A percentile compares a stretch with the other conserved stretches of the same genome.
These are phyloP conservation scores for Cladochytrium tenue DNA, from an alignment of 371 early-diverging fungal genomes.

Conservation along the genomic window DNA sequence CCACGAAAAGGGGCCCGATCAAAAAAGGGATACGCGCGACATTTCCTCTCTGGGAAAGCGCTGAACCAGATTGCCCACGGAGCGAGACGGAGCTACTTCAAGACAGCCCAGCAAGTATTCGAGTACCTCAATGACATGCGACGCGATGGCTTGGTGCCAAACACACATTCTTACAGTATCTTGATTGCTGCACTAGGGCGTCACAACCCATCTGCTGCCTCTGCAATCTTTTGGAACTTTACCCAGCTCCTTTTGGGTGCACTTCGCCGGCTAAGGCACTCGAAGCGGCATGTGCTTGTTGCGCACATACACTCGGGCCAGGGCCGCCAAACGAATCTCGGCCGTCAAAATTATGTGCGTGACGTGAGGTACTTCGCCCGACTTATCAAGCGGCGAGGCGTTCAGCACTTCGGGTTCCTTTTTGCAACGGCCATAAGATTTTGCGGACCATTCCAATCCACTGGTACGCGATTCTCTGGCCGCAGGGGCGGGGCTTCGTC, in stretches of 20 bases:
- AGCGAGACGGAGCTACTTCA: background rate
- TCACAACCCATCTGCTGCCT: background rate
- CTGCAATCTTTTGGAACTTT: background rate
- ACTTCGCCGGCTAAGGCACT: no score
- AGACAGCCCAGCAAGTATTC: background rate
- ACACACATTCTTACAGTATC: background rate
- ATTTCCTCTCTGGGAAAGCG: background rate
- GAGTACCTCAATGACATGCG: background rate
- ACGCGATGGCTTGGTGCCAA: background rate
- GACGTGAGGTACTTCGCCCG: background rate
- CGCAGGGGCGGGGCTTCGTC: background rate
- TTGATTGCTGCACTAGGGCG: constrained; percentile 2
- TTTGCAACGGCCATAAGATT: background rate
- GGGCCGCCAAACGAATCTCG: background rate
- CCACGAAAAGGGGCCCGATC: no score
- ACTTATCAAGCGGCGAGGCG: background rate
- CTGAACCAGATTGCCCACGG: constrained; percentile 1
- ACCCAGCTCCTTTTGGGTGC: background rate
- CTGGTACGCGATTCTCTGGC: background rate
- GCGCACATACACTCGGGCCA: background rate
- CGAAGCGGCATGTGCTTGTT: background rate
- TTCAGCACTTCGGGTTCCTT: background rate
- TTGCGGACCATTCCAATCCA: background rate
- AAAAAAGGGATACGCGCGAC: no score
- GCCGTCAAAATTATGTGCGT: background rate